A percentile compares a stretch with the other conserved stretches of the same genome.
phyloP scores from a whole-genome alignment of 768 basidiomycete species.

The Porphyrellus cyaneotinctus region DNA sequence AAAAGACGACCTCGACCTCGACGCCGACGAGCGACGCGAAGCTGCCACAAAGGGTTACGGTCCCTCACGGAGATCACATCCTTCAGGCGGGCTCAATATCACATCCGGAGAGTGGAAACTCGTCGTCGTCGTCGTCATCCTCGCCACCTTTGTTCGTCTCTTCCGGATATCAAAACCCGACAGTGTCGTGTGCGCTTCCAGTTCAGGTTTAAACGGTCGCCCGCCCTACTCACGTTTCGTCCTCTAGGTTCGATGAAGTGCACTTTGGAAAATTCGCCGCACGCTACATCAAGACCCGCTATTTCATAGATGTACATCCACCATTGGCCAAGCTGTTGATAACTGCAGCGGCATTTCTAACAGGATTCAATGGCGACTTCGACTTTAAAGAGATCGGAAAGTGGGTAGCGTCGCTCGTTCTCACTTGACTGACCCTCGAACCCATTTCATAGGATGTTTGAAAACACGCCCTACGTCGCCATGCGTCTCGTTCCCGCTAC shows the following conservation, averaged over 20 bases:
- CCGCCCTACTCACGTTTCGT: not conserved
- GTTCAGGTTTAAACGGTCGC: not conserved
- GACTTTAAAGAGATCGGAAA: constrained; percentile 98
- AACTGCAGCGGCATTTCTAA: constrained; percentile 82
- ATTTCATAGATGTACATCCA: constrained; percentile 95
- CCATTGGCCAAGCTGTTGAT: constrained; percentile 95
- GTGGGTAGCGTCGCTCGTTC: constrained; percentile 42
- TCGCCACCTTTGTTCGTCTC: constrained; percentile 79
- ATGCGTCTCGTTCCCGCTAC: constrained; percentile 95
- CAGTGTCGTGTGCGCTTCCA: constrained; percentile 80
- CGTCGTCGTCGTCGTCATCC: constrained; percentile 55
- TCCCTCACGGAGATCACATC: constrained; percentile 44
- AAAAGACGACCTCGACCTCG: constrained; percentile 64
- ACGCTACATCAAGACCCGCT: constrained; percentile 89
- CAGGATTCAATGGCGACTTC: constrained; percentile 88
- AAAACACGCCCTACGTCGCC: constrained; percentile 87
- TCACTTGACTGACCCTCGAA: not conserved
- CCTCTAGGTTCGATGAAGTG: constrained; percentile 88
- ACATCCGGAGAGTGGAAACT: constrained; percentile 75
- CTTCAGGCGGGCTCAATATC: constrained; percentile 61
- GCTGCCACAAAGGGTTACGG: constrained; percentile 64
- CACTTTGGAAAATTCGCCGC: constrained; percentile 97
- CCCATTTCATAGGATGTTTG: constrained; percentile 59
- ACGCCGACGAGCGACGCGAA: constrained; percentile 67
- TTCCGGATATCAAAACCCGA: constrained; percentile 82